phyloP scores from a whole-genome alignment of 1,284 basidiomycete species.

The Sutorius eximius region DNA sequence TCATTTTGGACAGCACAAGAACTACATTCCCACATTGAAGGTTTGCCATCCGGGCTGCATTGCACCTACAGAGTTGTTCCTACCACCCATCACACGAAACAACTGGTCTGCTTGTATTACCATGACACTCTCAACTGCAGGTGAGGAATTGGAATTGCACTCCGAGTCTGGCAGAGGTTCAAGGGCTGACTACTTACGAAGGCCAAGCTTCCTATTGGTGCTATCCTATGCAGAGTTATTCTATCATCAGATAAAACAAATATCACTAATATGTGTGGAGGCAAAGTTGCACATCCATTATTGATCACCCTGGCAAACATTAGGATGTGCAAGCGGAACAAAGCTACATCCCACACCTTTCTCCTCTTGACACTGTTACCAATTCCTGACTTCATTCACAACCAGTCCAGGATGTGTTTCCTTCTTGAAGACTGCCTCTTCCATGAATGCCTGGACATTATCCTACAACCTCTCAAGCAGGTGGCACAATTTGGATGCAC shows the following conservation, averaged over 20 bases:
- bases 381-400: conserved; percentile 26
- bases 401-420: neutral
- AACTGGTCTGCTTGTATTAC: too few species aligned
- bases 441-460: conserved; percentile 34
- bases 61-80: too few species aligned
- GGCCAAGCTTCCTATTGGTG: too few species aligned
- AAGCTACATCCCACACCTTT: conserved; percentile 31
- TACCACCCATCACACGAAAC: too few species aligned
- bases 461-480: conserved; percentile 32
- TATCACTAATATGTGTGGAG: conserved; percentile 28
- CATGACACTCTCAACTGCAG: too few species aligned
- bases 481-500: conserved; percentile 27
- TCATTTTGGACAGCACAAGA: too few species aligned
- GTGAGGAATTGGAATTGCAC: too few species aligned
- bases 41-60: too few species aligned
- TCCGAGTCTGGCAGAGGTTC: too few species aligned
- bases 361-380: conserved; percentile 34
- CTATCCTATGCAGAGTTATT: too few species aligned
- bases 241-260: neutral
- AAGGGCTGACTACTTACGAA: too few species aligned
- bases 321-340: conserved; percentile 29
- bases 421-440: conserved; percentile 19
- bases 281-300: conserved; percentile 26
- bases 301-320: conserved; percentile 38
- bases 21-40: too few species aligned